Conservation (phyloP, 495 filamentous ascomycete species). For the Xylaria cubensis region DNA sequence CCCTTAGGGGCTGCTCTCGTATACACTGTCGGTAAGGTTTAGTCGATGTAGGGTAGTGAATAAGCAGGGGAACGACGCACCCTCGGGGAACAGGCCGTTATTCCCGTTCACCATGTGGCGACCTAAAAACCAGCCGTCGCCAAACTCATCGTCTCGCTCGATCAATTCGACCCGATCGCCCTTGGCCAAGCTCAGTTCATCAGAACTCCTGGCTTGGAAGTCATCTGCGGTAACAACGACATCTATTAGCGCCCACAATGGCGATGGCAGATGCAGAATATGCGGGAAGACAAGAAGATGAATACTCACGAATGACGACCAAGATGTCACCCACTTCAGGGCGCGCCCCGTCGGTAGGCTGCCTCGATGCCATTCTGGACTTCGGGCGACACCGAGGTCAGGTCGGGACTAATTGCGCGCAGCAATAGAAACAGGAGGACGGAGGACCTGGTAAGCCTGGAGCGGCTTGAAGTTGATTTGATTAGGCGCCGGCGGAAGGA, state of each 20-base stretch:
- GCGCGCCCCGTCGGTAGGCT: slow-evolving; percentile 43
- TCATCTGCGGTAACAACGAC: slow-evolving; percentile 62
- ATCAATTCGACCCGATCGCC: slow-evolving; percentile 91
- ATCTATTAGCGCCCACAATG: slow-evolving; percentile 11
- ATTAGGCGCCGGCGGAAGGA: slow-evolving; percentile 20
- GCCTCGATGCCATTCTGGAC: slow-evolving; percentile 54
- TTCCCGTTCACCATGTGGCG: slow-evolving; percentile 75
- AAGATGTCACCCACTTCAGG: slow-evolving; percentile 73
- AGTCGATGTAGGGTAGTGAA: slow-evolving; percentile 22
- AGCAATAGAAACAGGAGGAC: neutral
- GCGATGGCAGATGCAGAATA: neutral
- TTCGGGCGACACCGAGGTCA: slow-evolving; percentile 17
- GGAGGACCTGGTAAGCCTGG: neutral
- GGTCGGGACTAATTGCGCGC: slow-evolving; percentile 13
- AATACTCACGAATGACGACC: slow-evolving; percentile 77
- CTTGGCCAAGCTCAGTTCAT: slow-evolving; percentile 87
- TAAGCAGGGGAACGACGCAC: slow-evolving; percentile 55
- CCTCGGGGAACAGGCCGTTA: slow-evolving; percentile 89
- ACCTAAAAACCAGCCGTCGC: slow-evolving; percentile 97
- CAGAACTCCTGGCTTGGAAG: slow-evolving; percentile 85
- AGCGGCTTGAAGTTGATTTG: slow-evolving; percentile 9
- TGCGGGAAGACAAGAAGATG: neutral
- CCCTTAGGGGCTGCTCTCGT: slow-evolving; percentile 58
- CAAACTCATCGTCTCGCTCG: slow-evolving; percentile 96
- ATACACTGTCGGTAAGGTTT: slow-evolving; percentile 51